phyloP scores from a whole-genome alignment of 805 yeast genomes.

The Huiozyma sinensis region DNA sequence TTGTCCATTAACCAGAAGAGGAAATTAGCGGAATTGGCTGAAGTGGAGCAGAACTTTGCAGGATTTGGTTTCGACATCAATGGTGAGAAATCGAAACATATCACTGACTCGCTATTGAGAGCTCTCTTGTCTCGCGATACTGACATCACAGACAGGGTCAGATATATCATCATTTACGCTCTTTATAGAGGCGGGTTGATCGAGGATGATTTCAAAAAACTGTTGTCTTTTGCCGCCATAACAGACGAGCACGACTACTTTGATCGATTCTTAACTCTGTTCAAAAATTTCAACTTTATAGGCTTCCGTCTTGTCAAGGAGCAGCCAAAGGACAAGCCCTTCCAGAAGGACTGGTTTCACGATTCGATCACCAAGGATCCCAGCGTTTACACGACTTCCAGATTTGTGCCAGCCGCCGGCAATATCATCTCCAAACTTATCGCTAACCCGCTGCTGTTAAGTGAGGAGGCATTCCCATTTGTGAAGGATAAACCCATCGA shows the following conservation, averaged over 20 bases:
- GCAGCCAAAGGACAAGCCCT: slow-evolving; percentile 32
- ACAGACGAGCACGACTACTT: slow-evolving; percentile 31
- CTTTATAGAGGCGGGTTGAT: slow-evolving; percentile 74
- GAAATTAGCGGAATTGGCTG: slow-evolving; percentile 61
- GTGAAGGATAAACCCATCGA: slow-evolving; percentile 62
- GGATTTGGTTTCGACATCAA: slow-evolving; percentile 63
- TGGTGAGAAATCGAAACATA: slow-evolving; percentile 47
- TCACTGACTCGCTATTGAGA: slow-evolving; percentile 52
- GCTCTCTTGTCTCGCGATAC: slow-evolving; percentile 41
- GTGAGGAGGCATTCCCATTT: slow-evolving; percentile 57
- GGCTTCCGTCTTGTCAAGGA: slow-evolving; percentile 48
- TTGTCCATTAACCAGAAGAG: slow-evolving; percentile 47
- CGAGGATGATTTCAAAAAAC: slow-evolving; percentile 59
- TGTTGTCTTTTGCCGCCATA: slow-evolving; percentile 45
- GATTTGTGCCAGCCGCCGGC: slow-evolving; percentile 63
- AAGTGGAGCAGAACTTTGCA: slow-evolving; percentile 73
- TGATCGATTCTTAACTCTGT: slow-evolving; percentile 39
- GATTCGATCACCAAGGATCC: slow-evolving; percentile 33
- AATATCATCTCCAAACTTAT: slow-evolving; percentile 44
- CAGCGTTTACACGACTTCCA: slow-evolving; percentile 45
- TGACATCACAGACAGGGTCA: slow-evolving; percentile 54
- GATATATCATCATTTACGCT: slow-evolving; percentile 66
- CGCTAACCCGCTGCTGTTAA: slow-evolving; percentile 37
- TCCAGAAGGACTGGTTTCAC: slow-evolving; percentile 43
- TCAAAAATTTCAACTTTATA: slow-evolving; percentile 45